phyloP scores from a whole-genome alignment of 257 asterid genomes.

The Fraxinus anomala region DNA sequence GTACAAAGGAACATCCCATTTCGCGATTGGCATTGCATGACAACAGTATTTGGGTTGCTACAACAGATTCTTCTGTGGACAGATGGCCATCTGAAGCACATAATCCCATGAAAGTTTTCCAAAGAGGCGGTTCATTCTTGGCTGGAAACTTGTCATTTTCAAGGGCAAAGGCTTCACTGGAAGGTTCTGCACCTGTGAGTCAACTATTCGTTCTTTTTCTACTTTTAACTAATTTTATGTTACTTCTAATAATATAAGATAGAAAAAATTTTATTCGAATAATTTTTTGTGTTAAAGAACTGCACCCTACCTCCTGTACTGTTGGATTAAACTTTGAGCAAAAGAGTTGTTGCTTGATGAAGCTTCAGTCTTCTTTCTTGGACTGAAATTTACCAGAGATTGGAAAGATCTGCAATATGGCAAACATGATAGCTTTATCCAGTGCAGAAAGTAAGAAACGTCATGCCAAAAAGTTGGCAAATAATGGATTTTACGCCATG shows the following conservation, averaged over 20 bases:
- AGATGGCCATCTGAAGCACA: slow-evolving; percentile 90
- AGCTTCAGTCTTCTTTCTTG: slow-evolving; percentile 1
- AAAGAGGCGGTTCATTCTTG: slow-evolving; percentile 93
- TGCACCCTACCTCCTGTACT: neutral
- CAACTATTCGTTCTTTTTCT: slow-evolving; percentile 16
- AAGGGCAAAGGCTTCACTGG: slow-evolving; percentile 86
- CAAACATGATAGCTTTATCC: slow-evolving; percentile 2
- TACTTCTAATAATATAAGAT: slow-evolving; percentile 6
- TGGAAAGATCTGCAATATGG: neutral
- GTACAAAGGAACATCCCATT: slow-evolving; percentile 82
- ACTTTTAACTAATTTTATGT: slow-evolving; percentile 6
- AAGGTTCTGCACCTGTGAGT: slow-evolving; percentile 98
- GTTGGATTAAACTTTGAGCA: neutral
- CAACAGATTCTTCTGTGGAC: slow-evolving; percentile 92
- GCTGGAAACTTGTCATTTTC: slow-evolving; percentile 98
- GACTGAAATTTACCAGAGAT: slow-evolving; percentile 10
- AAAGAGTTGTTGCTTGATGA: neutral
- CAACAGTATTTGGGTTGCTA: slow-evolving; percentile 89
- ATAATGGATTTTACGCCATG: neutral
- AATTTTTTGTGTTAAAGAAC: neutral
- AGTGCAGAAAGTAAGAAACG: neutral
- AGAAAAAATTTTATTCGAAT: slow-evolving; percentile 10
- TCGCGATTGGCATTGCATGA: slow-evolving; percentile 76
- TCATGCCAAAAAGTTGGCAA: slow-evolving; percentile 3
- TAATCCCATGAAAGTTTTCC: slow-evolving; percentile 76